Base-by-base conservation (phyloP, 208 protist species). In the Leishmania braziliensis region DNA sequence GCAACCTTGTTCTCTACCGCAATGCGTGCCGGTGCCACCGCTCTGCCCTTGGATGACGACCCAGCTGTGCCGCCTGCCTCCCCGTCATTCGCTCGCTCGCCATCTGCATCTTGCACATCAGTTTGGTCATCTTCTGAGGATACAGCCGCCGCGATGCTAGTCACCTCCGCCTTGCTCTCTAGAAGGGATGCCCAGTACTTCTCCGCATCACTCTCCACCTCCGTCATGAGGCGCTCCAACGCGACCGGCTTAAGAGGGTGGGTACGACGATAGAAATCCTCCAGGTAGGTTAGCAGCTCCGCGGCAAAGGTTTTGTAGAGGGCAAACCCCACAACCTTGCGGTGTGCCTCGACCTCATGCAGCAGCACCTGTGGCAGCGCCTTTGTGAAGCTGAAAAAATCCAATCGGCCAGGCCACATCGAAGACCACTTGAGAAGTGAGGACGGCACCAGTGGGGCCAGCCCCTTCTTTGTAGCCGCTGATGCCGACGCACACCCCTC, bases 101-200 rank as follows among this genome's bases (percentile, higher is more conserved):
- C 63, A 14, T 81, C 78, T 2, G n/a, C 80, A 33, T n/a, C 65
- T 50, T 68, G 46, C 48, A 43, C 36, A 23, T 83, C 58, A 10
- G 4, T 82, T 53, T 48, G 69, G 16, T 58, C 70, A 3, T 29
- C 77, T 56, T 90, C 87, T n/a, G 81, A 72, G 29, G 86, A 73
- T 14, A 82, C 50, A 23, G 92, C 54, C 20, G 82, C 80, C 10
- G 66, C 79, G 23, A 82, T 62, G 48, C 74, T 80, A n/a, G 71
- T 71, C 39, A 86, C 83, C 36, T 78, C 76, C 8, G 33, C 68
- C 75, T 94, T 94, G 33, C 80, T 81, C 58, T 88, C 84, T 43
- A 90, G 6, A 53, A 97, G 78, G n/a, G 84, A 81, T 10, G 91
- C 80, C 92, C 94, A 97, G 84, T 87, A 97, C 81, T 91, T 92